Percentiles rank a stretch among this genome's conserved stretches.
phyloP scores from a whole-genome alignment of 352 stramenopile species.

The Globisporangium splendens region DNA sequence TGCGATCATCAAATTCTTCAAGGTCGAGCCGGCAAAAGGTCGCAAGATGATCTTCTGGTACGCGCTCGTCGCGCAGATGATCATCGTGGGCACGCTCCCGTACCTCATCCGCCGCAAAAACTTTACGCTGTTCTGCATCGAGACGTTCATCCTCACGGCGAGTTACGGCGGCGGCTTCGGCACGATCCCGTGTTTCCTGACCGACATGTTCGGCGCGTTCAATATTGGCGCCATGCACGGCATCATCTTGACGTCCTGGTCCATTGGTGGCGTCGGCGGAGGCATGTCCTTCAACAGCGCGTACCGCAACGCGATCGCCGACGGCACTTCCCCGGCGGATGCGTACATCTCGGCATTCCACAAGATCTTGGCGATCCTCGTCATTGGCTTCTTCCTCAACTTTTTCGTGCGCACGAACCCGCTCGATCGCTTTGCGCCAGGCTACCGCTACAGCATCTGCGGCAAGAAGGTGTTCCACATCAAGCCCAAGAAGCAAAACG shows the following conservation, averaged over 20 bases:
- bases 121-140: constrained; percentile 49
- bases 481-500: constrained; percentile 33
- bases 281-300: constrained; percentile 69
- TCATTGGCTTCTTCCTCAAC: constrained; percentile 50
- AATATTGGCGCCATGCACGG: constrained; percentile 82
- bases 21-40: constrained; percentile 45
- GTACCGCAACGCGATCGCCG: constrained; percentile 34
- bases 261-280: constrained; percentile 65
- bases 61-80: constrained; percentile 45
- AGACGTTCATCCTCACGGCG: constrained; percentile 64
- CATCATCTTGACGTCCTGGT: constrained; percentile 71
- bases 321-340: constrained; percentile 34
- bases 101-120: constrained; percentile 49
- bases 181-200: constrained; percentile 69
- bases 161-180: constrained; percentile 75
- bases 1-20: constrained; percentile 29
- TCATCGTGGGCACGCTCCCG: constrained; percentile 63
- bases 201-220: constrained; percentile 78
- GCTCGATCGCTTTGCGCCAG: constrained; percentile 53
- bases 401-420: constrained; percentile 69
- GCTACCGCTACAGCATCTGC: constrained; percentile 61
- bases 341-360: constrained; percentile 64
- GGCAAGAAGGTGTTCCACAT: constrained; percentile 55
- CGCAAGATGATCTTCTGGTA: constrained; percentile 65
- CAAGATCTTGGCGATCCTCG: constrained; percentile 56